Evolutionary conservation across 2,329 filamentous ascomycete species (phyloP), one percentile per base, ranked within the genome.

Genomic region (Venturia effusa): DNA sequence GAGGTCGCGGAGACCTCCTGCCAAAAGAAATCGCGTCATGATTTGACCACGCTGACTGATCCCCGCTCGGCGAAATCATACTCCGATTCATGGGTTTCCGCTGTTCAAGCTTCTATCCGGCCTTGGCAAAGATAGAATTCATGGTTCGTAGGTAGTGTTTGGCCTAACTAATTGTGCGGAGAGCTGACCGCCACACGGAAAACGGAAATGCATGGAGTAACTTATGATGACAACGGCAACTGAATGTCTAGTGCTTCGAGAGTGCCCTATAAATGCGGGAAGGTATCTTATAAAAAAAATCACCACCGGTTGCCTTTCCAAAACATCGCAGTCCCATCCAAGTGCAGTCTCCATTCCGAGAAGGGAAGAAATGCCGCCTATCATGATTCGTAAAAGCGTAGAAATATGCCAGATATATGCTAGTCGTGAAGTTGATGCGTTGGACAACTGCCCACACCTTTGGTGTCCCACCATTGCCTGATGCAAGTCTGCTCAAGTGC

Each of bases 401-500:
- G 30, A 34, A 57, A 4, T 34, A 57, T 57, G 51, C 30, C 30
- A 8, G n/a, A 57, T 19, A 37, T 32, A 19, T 57, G 51, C 51
- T 57, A 75, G 48, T 74, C 72, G 63, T 74, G 71, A 57, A 74
- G 65, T 68, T 84, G 83, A 74, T 87, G 84, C 64, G 85, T 84
- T 1, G 84, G 84, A 71, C 84, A 87, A 60, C 74, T 79, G 70
- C 84, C 76, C 68, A 76, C 72, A 70, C 84, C 76, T 74, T 81
- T 81, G 65, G 72, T 77, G 63, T 80, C 79, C 76, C 84, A 85
- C 84, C 84, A 87, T 64, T 80, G 76, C 61, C 80, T 75, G 64
- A 87, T 86, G 69, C 84, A 87, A 59, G 73, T 70, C 70, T 77
- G 61, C 17, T 61, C 65, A 37, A 37, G 24, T n/a, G 11, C 13